phyloP scores from a whole-genome alignment of 495 filamentous ascomycete genomes.

The Diplogelasinospora grovesii region DNA sequence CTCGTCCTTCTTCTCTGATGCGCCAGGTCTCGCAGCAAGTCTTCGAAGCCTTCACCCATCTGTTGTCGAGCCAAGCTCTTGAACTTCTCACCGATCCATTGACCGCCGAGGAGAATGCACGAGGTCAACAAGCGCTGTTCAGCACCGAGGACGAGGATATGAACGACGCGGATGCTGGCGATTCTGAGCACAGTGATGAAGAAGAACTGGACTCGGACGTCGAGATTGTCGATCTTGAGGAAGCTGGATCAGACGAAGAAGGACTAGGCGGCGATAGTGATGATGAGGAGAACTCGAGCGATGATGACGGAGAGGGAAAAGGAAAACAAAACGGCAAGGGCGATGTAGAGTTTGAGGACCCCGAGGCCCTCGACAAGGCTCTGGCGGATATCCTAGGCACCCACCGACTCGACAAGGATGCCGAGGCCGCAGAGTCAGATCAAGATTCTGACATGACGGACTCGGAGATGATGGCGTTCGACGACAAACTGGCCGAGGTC shows the following conservation, averaged over 20 bases:
- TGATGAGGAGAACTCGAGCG: slow-evolving; percentile 25
- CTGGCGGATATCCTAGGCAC: slow-evolving; percentile 67
- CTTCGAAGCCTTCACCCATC: slow-evolving; percentile 67
- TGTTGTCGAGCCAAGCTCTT: slow-evolving; percentile 64
- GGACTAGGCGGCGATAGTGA: slow-evolving; percentile 39
- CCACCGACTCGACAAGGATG: slow-evolving; percentile 48
- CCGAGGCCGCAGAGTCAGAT: slow-evolving; percentile 42
- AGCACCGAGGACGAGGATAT: slow-evolving; percentile 59
- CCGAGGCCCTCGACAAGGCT: slow-evolving; percentile 66
- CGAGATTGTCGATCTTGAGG: slow-evolving; percentile 36
- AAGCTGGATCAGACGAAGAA: slow-evolving; percentile 32
- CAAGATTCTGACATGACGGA: slow-evolving; percentile 74
- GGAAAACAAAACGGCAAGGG: too few species aligned
- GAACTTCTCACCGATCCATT: slow-evolving; percentile 69
- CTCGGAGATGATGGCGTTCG: slow-evolving; percentile 89
- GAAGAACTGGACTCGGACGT: slow-evolving; percentile 39
- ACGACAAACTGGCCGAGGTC: slow-evolving; percentile 71
- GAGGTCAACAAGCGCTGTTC: slow-evolving; percentile 82
- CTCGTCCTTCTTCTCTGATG: slow-evolving; percentile 77
- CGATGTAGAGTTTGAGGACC: too few species aligned
- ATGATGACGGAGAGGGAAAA: slow-evolving; percentile 30
- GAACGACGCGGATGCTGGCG: slow-evolving; percentile 34
- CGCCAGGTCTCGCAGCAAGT: slow-evolving; percentile 82
- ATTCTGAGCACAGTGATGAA: too few species aligned
- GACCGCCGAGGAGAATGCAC: slow-evolving; percentile 68